phyloP scores from a whole-genome alignment of 2,329 filamentous ascomycete species.

The Nigrograna mackinnonii region DNA sequence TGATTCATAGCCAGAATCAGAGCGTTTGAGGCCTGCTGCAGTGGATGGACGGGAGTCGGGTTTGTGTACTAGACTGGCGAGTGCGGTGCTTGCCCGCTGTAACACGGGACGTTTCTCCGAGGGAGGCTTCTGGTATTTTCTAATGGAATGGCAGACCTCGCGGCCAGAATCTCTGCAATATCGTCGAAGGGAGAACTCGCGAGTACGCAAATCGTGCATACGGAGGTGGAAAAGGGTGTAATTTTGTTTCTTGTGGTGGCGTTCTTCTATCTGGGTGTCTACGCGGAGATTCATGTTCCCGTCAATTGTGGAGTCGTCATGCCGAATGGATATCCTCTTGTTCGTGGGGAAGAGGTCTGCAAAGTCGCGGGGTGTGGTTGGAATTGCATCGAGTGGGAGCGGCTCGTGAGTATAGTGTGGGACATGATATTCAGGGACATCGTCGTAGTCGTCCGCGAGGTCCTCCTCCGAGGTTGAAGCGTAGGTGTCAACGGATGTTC shows the following conservation, averaged over 20 bases:
- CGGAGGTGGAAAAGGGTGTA: constrained; percentile 88
- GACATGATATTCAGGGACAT: constrained; percentile 57
- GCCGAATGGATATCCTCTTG: constrained; percentile 78
- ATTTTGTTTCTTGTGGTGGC: constrained; percentile 62
- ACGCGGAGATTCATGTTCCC: constrained; percentile 96
- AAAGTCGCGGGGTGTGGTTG: constrained; percentile 82
- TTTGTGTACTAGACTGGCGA: constrained; percentile 60
- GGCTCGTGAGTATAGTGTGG: constrained; percentile 65
- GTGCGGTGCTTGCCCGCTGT: constrained; percentile 63
- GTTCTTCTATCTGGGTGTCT: constrained; percentile 70
- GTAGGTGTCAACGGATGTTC: constrained; percentile 77
- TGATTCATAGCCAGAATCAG: constrained; percentile 64
- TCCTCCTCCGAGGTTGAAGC: constrained; percentile 72
- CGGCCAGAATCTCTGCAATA: constrained; percentile 93
- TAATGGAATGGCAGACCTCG: constrained; percentile 84
- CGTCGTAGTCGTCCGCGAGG: constrained; percentile 48
- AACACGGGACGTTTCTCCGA: constrained; percentile 55
- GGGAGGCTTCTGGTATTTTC: constrained; percentile 65
- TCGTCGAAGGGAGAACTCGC: constrained; percentile 87
- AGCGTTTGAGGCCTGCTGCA: constrained; percentile 52
- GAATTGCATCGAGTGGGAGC: constrained; percentile 67
- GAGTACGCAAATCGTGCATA: constrained; percentile 86
- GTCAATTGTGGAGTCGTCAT: constrained; percentile 87
- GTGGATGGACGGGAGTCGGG: constrained; percentile 53
- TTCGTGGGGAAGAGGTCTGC: constrained; percentile 83